Base-by-base conservation (phyloP, 2,329 filamentous ascomycete genomes). In the Cladosporium sphaerospermum region DNA sequence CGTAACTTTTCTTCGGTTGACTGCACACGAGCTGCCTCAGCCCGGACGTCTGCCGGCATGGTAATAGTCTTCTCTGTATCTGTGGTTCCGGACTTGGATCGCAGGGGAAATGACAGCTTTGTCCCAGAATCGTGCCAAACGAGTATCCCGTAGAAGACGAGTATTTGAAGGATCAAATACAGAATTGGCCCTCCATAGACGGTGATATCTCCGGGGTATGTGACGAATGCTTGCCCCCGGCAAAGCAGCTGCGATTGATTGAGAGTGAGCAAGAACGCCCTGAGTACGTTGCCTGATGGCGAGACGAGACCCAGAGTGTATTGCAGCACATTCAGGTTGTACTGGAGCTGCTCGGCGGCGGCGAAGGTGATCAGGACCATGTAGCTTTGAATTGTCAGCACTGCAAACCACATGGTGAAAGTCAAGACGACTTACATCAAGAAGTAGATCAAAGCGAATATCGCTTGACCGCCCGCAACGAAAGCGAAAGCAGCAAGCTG, bases 191-290 rank as follows among this genome's bases (percentile, higher is more conserved):
- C 88, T 28, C 90, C 90, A 61, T 89, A 96, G 32, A 85, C 78
- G 0, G 78, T 76, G 33, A 95, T 80, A 3, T 78, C 80, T 3
- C 81, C 85, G 0, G 89, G 87, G 58, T 87, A 84, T 1, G 75
- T 71, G 1, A 83, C 80, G 14, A 89, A 70, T 14, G 45, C 42
- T 13, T 52, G 41, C 14, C 49, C 42, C 34, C 71, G 64, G 66
- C 91, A 96, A 2, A 89, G 79, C 0, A 88, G 78, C 1, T 87
- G 89, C 68, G 96, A 96, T 2, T 91, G 75, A 64, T 96, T 96
- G 45, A 95, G 76, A 0, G 84, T 77, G 3, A 95, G 72, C 61
- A 96, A 87, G 33, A 96, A 69, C 0, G 88, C 78, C 54, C 89
- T 78, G n/a, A 89, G 75, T 10, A 92, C 75, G 42, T 85, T 93